Evolutionary conservation across 106 monocot genomes (phyloP), one percentile per base, ranked within the genome.

Genomic region (Acanthochlamys bracteata): DNA sequence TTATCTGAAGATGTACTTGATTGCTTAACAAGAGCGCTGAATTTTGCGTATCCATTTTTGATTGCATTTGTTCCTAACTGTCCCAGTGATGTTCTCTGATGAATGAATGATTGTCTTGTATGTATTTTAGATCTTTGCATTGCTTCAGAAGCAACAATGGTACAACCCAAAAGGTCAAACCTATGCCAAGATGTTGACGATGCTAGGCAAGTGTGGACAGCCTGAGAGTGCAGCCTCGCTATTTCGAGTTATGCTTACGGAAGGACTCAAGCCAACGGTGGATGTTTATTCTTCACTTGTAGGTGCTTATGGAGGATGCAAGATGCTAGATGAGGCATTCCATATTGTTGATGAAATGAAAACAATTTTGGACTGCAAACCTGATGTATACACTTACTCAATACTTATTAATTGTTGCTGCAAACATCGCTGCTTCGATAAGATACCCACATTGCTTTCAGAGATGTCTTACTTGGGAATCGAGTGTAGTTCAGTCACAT

Each of bases 231-330:
- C 95, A 16, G 60, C 63, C 26, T 69, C 71, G 19, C 84, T 96
- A 25, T 96, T 90, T 65, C 69, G 73, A 57, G 63, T 74, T 20
- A 82, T 96, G 88, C 77, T 75, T 22, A 88, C 95, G 25, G 95
- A 96, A 68, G 82, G 84, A 45, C 78, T 88, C 51, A 78, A 65
- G 61, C 90, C 90, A 64, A 80, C 90, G 24, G n/a, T 81, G 21
- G 95, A 90, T 80, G 90, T 96, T 52, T 90, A 90, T 72, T 88
- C 95, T 41, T 77, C 95, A 64, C 78, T 96, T n/a, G 69, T 84
- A 39, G 86, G 84, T 68, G 90, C 90, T 41, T 96, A 78, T 67
- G 87, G 84, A 41, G 57, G 53, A 41, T 78, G 60, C 55, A 86
- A 87, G 11, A 69, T 82, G 24, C 49, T 88, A 20, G 78, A 88